Evolutionary conservation across 345 rosid species (phyloP).

Genomic region (Lumnitzera littorea): DNA sequence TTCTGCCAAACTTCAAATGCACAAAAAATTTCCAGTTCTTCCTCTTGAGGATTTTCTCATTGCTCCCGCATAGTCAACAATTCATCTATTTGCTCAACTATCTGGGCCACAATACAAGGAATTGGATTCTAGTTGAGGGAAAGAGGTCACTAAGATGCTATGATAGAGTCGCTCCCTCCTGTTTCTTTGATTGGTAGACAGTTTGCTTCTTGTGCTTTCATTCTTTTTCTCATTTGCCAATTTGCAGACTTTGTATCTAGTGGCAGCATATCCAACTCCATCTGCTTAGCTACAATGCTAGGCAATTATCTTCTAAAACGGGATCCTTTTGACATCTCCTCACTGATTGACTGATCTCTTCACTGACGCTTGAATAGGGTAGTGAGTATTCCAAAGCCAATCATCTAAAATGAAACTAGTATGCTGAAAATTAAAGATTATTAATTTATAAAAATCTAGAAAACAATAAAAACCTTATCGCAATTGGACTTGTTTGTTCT

Average conservation of each 20-base stretch:
- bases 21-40: slow-evolving; percentile 68
- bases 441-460: no score
- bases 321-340: slow-evolving; percentile 52
- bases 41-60: slow-evolving; percentile 84
- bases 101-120: slow-evolving; percentile 11
- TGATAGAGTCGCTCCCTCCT: slow-evolving; percentile 22
- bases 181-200: slow-evolving; percentile 21
- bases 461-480: no score
- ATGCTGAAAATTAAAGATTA: slow-evolving; percentile 16
- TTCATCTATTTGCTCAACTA: slow-evolving; percentile 24
- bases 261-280: slow-evolving; percentile 79
- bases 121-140: slow-evolving; percentile 23
- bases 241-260: slow-evolving; percentile 28
- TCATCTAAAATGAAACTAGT: slow-evolving; percentile 46
- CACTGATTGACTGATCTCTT: slow-evolving; percentile 55
- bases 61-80: slow-evolving; percentile 18
- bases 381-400: slow-evolving; percentile 33
- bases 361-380: slow-evolving; percentile 57
- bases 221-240: slow-evolving; percentile 24
- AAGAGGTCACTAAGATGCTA: slow-evolving; percentile 19
- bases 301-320: slow-evolving; percentile 42
- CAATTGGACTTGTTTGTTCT: no score
- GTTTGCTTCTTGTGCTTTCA: slow-evolving; percentile 10
- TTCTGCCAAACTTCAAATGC: slow-evolving; percentile 81
- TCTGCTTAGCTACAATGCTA: slow-evolving; percentile 79